Conservation (phyloP, 192 early-diverging fungal genomes). For the Backusella liffmaniae region DNA sequence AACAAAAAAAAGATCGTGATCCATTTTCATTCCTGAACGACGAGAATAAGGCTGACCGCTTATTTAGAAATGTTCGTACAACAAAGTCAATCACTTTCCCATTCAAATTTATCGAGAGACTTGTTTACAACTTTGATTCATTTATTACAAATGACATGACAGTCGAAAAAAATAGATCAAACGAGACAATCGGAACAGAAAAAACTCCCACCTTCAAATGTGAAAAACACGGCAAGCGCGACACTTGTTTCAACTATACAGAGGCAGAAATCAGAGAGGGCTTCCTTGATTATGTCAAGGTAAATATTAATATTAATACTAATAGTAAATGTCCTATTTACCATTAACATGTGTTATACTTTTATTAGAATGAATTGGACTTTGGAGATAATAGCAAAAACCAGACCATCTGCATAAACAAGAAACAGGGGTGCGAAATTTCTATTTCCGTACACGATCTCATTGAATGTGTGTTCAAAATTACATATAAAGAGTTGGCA, state of each 20-base stretch:
- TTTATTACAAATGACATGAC: neutral
- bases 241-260: neutral
- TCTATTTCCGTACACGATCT: neutral
- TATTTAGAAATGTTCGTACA: constrained; percentile 10
- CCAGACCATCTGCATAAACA: neutral
- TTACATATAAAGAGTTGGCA: neutral
- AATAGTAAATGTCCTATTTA: neutral
- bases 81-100: neutral
- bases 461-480: neutral
- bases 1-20: neutral
- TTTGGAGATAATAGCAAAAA: neutral
- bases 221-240: neutral
- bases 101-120: constrained; percentile 3
- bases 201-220: neutral
- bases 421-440: neutral
- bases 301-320: neutral
- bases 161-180: neutral
- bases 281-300: neutral
- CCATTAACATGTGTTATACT: neutral
- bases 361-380: neutral
- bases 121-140: neutral
- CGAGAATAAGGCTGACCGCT: neutral
- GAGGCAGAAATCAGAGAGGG: neutral
- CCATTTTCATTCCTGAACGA: neutral
- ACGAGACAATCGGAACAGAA: neutral